Evolutionary conservation across 2,329 filamentous ascomycete species (phyloP), one percentile per base, ranked within the genome.

Genomic region (Mariannaea elegans): DNA sequence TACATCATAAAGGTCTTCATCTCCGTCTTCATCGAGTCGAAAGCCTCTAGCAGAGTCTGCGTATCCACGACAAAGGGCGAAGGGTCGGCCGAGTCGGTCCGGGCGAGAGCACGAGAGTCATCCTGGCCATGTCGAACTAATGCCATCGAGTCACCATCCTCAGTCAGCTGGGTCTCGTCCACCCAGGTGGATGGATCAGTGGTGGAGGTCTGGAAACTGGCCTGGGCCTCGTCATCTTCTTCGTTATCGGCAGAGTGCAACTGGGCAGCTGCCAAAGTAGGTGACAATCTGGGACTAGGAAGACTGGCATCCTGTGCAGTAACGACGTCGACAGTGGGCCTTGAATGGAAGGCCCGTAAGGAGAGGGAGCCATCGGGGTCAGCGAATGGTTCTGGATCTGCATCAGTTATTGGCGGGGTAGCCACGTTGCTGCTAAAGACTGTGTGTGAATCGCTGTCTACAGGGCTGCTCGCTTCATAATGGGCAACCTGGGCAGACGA

Each of bases 1-100:
- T 96, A 98, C 88, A 99, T 97, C 78, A 99, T 90, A 73, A 97
- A 97, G 0, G 91, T 91, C 78, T 99, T 95, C 85, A 99, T 88
- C 70, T 95, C 90, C 42, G 91, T 87, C 2, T 94, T 93, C 84
- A 99, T 91, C 7, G 90, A 86, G 74, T 98, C 94, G 70, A 98
- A 99, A 2, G 89, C 89, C 68, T 97, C 91, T 14, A 99, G 80
- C 83, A 99, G 92, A 14, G 84, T 86, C 7, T 91, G 91, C n/a
- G 94, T 91, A 69, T 96, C 92, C 77, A 94, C 85, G 18, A 94
- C 75, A n/a, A 74, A 59, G 1, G 74, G 70, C 49, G 64, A 62
- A 2, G 59, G 34, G 14, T 59, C 59, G 21, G 62, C 53, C 2
- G 65, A 65, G 41, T 57, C 72, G 18, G 58, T 59, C 63, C 73